Conservation (phyloP, 495 filamentous ascomycete species). For the Baudoinia panamericana region DNA sequence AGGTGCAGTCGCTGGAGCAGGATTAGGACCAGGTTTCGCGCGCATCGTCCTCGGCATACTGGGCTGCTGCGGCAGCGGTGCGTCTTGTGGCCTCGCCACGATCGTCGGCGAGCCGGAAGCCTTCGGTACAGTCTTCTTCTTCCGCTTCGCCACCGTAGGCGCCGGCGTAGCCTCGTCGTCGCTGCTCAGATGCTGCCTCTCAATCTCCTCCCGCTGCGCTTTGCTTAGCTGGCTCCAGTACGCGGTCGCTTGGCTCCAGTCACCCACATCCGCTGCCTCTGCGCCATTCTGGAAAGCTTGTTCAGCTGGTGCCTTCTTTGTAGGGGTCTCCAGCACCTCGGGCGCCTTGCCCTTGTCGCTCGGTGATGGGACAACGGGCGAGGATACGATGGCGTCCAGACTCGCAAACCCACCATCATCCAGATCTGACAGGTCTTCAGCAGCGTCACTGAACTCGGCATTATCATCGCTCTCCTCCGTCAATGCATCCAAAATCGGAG, state of each 20-base stretch:
- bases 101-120: neutral
- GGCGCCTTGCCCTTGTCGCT: neutral
- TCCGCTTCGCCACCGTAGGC: conserved; percentile 29
- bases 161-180: conserved; percentile 35
- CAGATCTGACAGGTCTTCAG: conserved; percentile 56
- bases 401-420: conserved; percentile 69
- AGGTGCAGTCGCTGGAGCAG: conserved; percentile 1
- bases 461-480: conserved; percentile 36
- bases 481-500: conserved; percentile 5
- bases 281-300: neutral
- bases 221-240: conserved; percentile 52
- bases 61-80: no score
- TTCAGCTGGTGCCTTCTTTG: neutral
- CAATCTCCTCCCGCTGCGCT: conserved; percentile 43
- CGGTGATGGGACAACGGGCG: conserved; percentile 29
- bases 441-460: conserved; percentile 81
- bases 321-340: conserved; percentile 4
- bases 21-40: neutral
- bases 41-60: conserved; percentile 22
- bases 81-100: no score
- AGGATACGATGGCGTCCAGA: conserved; percentile 70
- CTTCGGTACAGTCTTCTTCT: conserved; percentile 27
- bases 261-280: conserved; percentile 21
- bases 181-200: conserved; percentile 40
- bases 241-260: conserved; percentile 49